Evolutionary conservation across 306 rosid genomes (phyloP).

Genomic region (Casuarina equisetifolia): DNA sequence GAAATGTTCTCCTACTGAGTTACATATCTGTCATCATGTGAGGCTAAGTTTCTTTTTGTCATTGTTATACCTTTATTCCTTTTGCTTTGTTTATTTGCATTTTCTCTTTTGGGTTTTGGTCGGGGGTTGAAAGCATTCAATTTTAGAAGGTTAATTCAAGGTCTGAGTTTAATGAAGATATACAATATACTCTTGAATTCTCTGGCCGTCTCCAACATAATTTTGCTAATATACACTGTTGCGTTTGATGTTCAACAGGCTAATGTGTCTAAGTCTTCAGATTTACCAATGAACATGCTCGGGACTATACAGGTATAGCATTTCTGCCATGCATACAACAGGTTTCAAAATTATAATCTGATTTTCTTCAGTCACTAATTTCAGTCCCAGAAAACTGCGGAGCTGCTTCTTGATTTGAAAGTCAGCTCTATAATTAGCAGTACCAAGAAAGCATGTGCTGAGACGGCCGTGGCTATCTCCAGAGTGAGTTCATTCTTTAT

Average conservation of each 20-base stretch:
- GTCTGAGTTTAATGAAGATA: background rate
- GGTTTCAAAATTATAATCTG: slow-evolving; percentile 37
- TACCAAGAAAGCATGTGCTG: slow-evolving; percentile 66
- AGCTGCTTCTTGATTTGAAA: slow-evolving; percentile 82
- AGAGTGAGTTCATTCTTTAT: slow-evolving; percentile 51
- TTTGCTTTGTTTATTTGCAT: background rate
- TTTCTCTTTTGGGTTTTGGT: background rate
- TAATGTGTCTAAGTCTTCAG: slow-evolving; percentile 43
- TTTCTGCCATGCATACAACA: slow-evolving; percentile 7
- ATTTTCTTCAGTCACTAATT: slow-evolving; percentile 32
- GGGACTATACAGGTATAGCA: slow-evolving; percentile 78
- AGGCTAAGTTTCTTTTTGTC: background rate
- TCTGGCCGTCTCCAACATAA: background rate
- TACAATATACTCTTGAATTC: background rate
- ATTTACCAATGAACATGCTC: slow-evolving; percentile 77
- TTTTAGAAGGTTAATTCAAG: background rate
- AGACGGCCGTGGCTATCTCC: slow-evolving; percentile 70
- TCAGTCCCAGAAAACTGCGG: slow-evolving; percentile 95
- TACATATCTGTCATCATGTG: background rate
- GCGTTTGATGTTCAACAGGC: slow-evolving; percentile 47
- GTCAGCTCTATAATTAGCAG: slow-evolving; percentile 71
- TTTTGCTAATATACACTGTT: slow-evolving; percentile 30
- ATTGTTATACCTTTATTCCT: too few relatives aligned
- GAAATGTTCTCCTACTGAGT: background rate
- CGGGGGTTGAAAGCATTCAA: background rate